A percentile compares a stretch with the other conserved stretches of the same genome.
These are phyloP conservation scores for Abrus precatorius DNA, from an alignment of 306 rosid genomes.

Conservation along the genomic window DNA sequence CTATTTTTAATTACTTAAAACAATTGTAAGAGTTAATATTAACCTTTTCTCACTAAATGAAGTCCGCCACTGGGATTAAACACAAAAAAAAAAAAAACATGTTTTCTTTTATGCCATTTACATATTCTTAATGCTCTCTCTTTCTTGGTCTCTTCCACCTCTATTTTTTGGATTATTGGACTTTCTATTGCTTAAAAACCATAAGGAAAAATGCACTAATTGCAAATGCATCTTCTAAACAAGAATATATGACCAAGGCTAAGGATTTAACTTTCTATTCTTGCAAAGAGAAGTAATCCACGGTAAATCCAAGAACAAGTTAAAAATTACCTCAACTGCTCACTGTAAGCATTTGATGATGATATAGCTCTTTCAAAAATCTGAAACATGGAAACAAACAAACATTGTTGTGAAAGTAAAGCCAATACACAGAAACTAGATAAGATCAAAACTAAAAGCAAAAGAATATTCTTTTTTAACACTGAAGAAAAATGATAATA, in stretches of 20 bases:
- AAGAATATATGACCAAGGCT: not conserved
- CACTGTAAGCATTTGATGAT: slow-evolving; percentile 80
- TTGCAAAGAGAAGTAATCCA: not conserved
- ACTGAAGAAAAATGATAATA: slow-evolving; percentile 39
- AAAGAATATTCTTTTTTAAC: not conserved
- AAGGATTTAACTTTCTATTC: not conserved
- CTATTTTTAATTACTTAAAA: too few relatives aligned
- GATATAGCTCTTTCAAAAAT: slow-evolving; percentile 89
- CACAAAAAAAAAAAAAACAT: not conserved
- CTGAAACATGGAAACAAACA: slow-evolving; percentile 52
- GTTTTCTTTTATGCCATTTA: not conserved
- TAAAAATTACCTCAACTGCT: slow-evolving; percentile 72
- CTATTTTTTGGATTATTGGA: not conserved
- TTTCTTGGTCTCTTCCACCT: not conserved
- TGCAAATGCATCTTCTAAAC: not conserved
- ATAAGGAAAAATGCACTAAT: not conserved
- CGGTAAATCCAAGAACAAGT: not conserved
- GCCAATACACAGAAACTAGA: not conserved
- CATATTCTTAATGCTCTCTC: not conserved
- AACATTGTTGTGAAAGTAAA: slow-evolving; percentile 11
- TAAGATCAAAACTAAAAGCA: not conserved
- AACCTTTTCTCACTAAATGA: not conserved
- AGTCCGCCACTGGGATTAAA: not conserved
- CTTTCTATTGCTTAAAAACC: not conserved
- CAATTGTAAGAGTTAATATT: not conserved